Evolutionary conservation across 73 alveolate genomes (phyloP), one percentile per base, ranked within the genome.

Genomic region (Halteria grandinella): DNA sequence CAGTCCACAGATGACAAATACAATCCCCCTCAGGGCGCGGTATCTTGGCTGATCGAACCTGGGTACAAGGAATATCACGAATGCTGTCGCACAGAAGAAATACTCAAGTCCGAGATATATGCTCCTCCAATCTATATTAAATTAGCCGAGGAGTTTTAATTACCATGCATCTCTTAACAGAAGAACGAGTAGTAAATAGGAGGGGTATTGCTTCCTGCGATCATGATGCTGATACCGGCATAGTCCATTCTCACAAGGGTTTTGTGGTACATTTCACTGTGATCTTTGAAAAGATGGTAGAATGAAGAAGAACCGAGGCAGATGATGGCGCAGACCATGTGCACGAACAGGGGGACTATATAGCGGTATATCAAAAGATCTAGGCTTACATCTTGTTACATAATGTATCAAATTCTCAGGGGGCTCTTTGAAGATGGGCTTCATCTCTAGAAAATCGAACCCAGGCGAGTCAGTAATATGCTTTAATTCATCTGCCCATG

Each of bases 141-240:
- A 20, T 15, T 80, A 55, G 52, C 87, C 87, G 40, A 81, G 41
- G 28, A 59, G 54, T 25, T 82, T 73, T n/a, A 69, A 81, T 44
- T 64, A 75, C 41, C 12, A 10, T 39, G 18, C 15, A 27, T 17
- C 23, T 51, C 82, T 8, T 91, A 86, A 74, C 98, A 95, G 79
- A 85, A 91, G 75, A 94, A 93, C 31, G 88, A 78, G 86, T 96
- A 96, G 57, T 90, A 92, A 50, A 83, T 85, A 23, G 98, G 95
- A 37, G 99, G 99, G 37, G 89, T 89, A 36, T 89, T 83, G 18
- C 97, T 86, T 1, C 99, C 99, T 17, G 95, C 93, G 52, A 96
- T 96, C 28, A 96, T 75, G 31, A 96, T 33, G 0, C 96, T 88
- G 28, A 94, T 95, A 41, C 98, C 99, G 20, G 97, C 98, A 75